These are phyloP conservation scores for Olyra latifolia DNA, from an alignment of 176 grass and related monocot genomes.

Conservation along the genomic window DNA sequence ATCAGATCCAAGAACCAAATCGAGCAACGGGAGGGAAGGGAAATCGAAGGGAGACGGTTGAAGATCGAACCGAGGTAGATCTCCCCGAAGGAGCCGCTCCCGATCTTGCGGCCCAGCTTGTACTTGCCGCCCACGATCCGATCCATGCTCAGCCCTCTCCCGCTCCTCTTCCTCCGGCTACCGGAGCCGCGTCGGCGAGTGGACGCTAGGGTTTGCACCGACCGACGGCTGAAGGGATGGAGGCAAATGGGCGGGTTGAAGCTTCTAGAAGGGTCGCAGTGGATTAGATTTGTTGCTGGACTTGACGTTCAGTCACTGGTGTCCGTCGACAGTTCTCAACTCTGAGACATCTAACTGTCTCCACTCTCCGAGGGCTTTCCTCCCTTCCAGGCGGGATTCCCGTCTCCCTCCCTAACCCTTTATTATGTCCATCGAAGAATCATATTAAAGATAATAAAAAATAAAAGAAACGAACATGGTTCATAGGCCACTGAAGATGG, in stretches of 20 bases:
- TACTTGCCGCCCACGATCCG: constrained; percentile 67
- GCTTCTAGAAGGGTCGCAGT: constrained; percentile 29
- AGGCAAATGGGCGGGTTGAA: neutral
- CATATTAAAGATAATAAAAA: no score
- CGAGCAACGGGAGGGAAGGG: neutral
- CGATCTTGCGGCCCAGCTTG: constrained; percentile 74
- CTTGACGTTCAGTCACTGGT: no score
- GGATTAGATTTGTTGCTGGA: constrained; percentile 32
- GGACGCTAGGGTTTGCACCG: constrained; percentile 41
- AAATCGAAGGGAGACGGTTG: neutral
- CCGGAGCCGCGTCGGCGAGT: neutral
- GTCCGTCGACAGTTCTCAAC: no score
- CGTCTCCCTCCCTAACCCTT: no score
- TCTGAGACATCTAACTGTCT: no score
- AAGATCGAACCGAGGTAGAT: constrained; percentile 61
- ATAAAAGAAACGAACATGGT: no score
- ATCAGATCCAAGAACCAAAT: constrained; percentile 36
- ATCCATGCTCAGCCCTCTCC: constrained; percentile 42
- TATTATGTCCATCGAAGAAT: no score
- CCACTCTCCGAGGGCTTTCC: no score
- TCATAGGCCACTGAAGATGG: no score
- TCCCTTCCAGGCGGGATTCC: no score
- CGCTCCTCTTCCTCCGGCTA: neutral
- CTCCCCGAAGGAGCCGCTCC: constrained; percentile 80
- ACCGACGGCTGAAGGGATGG: neutral